Base-by-base conservation (phyloP, 495 filamentous ascomycete genomes). In the Daldinia grandis region DNA sequence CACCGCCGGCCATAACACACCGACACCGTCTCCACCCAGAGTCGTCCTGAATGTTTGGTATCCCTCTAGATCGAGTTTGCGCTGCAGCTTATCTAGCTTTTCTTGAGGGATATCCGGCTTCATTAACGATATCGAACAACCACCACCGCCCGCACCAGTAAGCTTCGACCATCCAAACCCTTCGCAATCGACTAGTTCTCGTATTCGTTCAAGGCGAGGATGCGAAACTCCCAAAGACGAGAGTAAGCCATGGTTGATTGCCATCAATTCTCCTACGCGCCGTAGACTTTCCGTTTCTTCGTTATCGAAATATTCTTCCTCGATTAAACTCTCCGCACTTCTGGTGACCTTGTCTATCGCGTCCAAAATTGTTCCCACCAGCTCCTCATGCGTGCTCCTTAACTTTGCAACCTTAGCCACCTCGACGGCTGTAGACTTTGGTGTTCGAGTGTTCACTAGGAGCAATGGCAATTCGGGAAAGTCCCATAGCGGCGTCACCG, bases 91-190 rank as follows among this genome's bases (percentile, higher is more conserved):
- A 24, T 83, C 75, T 53, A 93, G 69, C 61, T 80, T 86, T 50
- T 87, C 81, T 31, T 67, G 42, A 1, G 82, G 64, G 5, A 84
- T 78, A 17, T 68, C 78, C 0, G 93, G 92, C 63, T 89, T 92
- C 40, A 98, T 82, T 5, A 99, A 80, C 3, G 94, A 95, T 72
- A 99, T 98, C 1, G 94, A 93, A 78, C 95, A 97, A 1, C 95
- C 95, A 40, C 95, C 95, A 4, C 95, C 95, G 12, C 95, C 95
- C 5, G 94, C 95, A 62, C 95, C 95, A 1, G 95, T 99, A 53
- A 99, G 86, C 76, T 99, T 99, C 5, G 95, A 96, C 93, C 93
- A 98, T 33, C 95, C 95, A 60, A 97, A 90, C n/a, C 92, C 90
- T 33, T 92, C 85, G 64, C 92, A 87, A 71, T 98, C 95, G 54